These are phyloP conservation scores for Luffa acutangula DNA, from an alignment of 306 rosid species.

Conservation along the genomic window DNA sequence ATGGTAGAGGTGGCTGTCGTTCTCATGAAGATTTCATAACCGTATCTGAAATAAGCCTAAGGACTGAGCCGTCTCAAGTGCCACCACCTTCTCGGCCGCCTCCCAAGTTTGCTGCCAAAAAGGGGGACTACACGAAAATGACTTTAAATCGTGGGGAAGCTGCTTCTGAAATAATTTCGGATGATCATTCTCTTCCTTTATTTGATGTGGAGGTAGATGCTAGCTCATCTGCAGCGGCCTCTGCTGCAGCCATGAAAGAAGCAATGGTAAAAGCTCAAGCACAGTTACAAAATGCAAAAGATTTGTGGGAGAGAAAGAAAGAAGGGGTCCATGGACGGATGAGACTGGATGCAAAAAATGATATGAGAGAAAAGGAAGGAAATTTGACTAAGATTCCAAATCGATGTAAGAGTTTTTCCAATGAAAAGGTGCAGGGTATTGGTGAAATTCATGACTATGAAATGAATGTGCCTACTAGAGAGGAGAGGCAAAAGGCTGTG, in stretches of 20 bases:
- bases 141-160: conserved; percentile 22
- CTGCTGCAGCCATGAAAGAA: conserved; percentile 63
- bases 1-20: conserved; percentile 26
- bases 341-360: conserved; percentile 27
- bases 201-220: conserved; percentile 82
- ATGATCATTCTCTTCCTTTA: conserved; percentile 54
- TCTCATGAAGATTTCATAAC: conserved; percentile 39
- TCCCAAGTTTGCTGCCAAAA: conserved; percentile 40
- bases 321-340: conserved; percentile 28
- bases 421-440: conserved; percentile 25
- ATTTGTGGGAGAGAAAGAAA: conserved; percentile 51
- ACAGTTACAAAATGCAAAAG: conserved; percentile 47
- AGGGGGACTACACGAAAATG: conserved; percentile 25
- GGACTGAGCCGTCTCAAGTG: conserved; percentile 62
- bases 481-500: conserved; percentile 41
- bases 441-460: conserved; percentile 25
- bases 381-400: conserved; percentile 19
- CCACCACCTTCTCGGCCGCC: conserved; percentile 97
- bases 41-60: conserved; percentile 66
- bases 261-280: conserved; percentile 50
- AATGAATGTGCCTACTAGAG: conserved; percentile 22
- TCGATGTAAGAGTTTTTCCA: conserved; percentile 25
- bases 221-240: conserved; percentile 63
- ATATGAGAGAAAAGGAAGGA: conserved; percentile 28
- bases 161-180: conserved; percentile 36